Conservation (phyloP, 106 monocot species). For the Agapanthus africanus region DNA sequence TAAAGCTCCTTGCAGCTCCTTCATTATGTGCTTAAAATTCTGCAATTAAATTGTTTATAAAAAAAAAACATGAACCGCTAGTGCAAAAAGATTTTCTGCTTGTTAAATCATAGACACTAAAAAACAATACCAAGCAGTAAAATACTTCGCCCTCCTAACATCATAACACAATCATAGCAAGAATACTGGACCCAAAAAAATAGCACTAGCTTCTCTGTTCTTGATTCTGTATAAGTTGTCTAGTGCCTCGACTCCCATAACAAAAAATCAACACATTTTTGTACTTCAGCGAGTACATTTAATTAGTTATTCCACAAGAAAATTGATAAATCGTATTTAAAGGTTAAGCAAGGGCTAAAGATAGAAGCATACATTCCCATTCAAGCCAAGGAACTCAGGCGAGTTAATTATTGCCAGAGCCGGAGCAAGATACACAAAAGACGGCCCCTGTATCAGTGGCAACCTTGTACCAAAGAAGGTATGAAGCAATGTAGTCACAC, state of each 20-base stretch:
- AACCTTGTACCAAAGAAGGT: slow-evolving; percentile 79
- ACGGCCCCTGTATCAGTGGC: slow-evolving; percentile 86
- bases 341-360: neutral
- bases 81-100: neutral
- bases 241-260: too few species aligned
- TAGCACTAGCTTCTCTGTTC: neutral
- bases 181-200: neutral
- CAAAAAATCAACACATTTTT: too few species aligned
- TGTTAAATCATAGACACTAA: neutral
- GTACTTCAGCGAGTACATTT: neutral
- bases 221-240: neutral
- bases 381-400: slow-evolving; percentile 59
- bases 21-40: slow-evolving; percentile 97
- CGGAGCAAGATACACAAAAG: slow-evolving; percentile 90
- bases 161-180: neutral
- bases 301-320: neutral
- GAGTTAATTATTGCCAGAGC: slow-evolving; percentile 81
- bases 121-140: neutral
- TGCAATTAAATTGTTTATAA: slow-evolving; percentile 22
- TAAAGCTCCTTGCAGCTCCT: slow-evolving; percentile 89
- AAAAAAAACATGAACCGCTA: neutral
- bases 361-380: slow-evolving; percentile 57
- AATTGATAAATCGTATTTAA: neutral
- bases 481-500: slow-evolving; percentile 84
- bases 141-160: neutral